These are phyloP conservation scores for Paracoccidioides lutzii DNA, from an alignment of 2,329 filamentous ascomycete genomes.

Conservation along the genomic window DNA sequence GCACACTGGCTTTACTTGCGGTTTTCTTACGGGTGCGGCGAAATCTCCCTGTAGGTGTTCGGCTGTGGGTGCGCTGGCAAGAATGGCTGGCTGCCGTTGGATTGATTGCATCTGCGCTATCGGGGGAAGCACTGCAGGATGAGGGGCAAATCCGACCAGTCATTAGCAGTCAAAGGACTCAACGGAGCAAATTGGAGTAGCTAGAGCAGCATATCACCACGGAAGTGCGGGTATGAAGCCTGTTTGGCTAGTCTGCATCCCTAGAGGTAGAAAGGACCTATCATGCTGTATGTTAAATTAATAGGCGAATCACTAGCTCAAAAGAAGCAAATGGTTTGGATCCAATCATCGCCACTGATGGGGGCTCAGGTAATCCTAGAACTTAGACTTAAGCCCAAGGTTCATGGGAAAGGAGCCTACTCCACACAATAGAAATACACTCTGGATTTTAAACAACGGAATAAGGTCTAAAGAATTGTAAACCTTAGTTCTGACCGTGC, in stretches of 20 bases:
- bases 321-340: not conserved
- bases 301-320: not conserved
- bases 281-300: not conserved
- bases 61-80: constrained; percentile 3
- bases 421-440: too few relatives aligned
- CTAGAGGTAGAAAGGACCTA: not conserved
- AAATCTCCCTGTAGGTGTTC: not conserved
- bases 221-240: constrained; percentile 3
- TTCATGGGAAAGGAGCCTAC: not conserved
- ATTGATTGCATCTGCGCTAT: not conserved
- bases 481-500: too few relatives aligned
- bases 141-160: constrained; percentile 1
- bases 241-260: not conserved
- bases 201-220: not conserved
- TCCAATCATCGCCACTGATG: not conserved
- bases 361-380: not conserved
- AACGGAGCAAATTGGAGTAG: not conserved
- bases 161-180: too few relatives aligned
- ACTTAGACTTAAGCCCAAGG: not conserved
- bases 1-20: not conserved
- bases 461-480: too few relatives aligned
- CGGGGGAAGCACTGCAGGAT: not conserved
- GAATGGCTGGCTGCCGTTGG: not conserved
- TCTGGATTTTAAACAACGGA: too few relatives aligned
- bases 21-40: not conserved